Evolutionary conservation across 768 basidiomycete genomes (phyloP).

Genomic region (Tulasnella sp.): DNA sequence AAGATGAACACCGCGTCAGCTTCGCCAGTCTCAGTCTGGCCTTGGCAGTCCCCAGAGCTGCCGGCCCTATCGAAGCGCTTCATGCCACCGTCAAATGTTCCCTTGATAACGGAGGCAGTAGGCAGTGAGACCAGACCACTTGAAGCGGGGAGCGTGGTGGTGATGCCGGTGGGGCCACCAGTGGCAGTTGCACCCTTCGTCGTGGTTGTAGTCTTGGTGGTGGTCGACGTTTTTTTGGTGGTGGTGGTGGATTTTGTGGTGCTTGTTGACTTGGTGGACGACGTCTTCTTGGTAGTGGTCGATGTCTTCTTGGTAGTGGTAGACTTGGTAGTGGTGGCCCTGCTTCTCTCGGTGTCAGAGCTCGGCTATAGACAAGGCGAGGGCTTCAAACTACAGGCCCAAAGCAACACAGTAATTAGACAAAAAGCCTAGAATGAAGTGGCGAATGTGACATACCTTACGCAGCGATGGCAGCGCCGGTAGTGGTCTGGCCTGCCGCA

Average conservation of each 20-base stretch:
- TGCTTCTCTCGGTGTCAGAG: not conserved
- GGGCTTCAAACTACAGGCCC: not conserved
- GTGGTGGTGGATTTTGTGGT: not conserved
- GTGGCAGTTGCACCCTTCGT: slow-evolving; percentile 9
- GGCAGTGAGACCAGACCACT: slow-evolving; percentile 24
- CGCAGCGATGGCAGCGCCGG: not conserved
- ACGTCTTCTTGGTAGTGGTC: slow-evolving; percentile 2
- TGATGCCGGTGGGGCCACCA: slow-evolving; percentile 8
- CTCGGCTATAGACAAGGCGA: not conserved
- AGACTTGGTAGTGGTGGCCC: slow-evolving; percentile 5
- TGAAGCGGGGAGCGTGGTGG: slow-evolving; percentile 27
- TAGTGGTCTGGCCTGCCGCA: not conserved
- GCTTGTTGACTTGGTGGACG: not conserved
- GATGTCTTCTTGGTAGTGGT: slow-evolving; percentile 5
- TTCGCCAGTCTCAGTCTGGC: not conserved
- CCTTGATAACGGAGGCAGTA: slow-evolving; percentile 28
- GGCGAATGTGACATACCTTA: not conserved
- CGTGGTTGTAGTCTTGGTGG: slow-evolving; percentile 26
- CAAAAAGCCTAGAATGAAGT: not conserved
- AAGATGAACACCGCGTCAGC: not conserved
- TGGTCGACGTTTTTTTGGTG: slow-evolving; percentile 12
- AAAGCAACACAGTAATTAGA: not conserved
- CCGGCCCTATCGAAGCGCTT: slow-evolving; percentile 22
- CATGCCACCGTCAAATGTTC: slow-evolving; percentile 29
- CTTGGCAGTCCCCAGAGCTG: not conserved